Evolutionary conservation across 768 basidiomycete genomes (phyloP).

Genomic region (Serendipita indica): DNA sequence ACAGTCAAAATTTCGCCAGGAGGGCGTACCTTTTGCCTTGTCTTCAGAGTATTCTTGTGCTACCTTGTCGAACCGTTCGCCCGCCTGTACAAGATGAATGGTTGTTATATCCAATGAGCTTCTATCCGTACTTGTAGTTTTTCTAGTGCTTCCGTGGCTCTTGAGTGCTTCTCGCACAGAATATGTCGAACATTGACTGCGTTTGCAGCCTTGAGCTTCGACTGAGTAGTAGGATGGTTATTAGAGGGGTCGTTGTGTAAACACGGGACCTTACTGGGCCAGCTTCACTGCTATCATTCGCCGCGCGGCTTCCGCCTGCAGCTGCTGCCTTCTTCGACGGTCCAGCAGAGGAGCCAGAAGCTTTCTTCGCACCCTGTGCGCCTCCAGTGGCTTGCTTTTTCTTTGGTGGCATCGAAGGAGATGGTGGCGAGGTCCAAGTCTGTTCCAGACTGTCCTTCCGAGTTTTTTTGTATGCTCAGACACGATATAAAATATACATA

Average conservation of each 20-base stretch:
- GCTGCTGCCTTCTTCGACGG: no score
- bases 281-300: neutral
- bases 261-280: neutral
- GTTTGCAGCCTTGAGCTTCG: slow-evolving; percentile 52
- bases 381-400: neutral
- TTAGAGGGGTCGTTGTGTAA: neutral
- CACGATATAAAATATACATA: neutral
- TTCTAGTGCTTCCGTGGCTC: slow-evolving; percentile 58
- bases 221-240: neutral
- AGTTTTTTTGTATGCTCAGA: neutral
- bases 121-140: slow-evolving; percentile 54
- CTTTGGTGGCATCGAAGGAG: neutral
- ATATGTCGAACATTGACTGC: slow-evolving; percentile 79
- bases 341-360: neutral
- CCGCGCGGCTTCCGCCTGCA: slow-evolving; percentile 1
- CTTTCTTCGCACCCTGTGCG: neutral
- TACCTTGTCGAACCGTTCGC: slow-evolving; percentile 73
- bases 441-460: neutral
- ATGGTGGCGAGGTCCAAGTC: neutral
- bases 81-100: slow-evolving; percentile 35
- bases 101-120: neutral
- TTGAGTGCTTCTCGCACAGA: slow-evolving; percentile 76
- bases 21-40: slow-evolving; percentile 60
- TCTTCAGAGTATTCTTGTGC: slow-evolving; percentile 85
- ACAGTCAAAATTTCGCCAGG: neutral